Percentiles rank a stretch among this genome's conserved stretches.
These are phyloP conservation scores for Thelonectria discophora DNA, from an alignment of 2,329 filamentous ascomycete species.

Conservation along the genomic window DNA sequence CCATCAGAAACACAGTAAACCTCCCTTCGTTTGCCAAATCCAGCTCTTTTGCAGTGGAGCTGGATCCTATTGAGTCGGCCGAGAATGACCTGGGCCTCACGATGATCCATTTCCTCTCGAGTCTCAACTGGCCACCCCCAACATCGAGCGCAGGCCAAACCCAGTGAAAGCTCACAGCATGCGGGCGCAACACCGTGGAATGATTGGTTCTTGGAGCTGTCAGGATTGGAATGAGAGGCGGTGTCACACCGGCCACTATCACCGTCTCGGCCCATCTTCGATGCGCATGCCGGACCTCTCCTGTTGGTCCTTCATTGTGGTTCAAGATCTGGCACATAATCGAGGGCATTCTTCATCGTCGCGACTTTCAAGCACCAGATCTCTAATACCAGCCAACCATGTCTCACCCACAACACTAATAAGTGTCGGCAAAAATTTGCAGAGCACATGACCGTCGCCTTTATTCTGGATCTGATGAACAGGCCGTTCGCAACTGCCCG, in stretches of 20 bases:
- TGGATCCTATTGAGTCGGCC: constrained; percentile 22
- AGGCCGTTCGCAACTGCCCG: constrained; percentile 2
- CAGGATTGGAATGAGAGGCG: constrained; percentile 23
- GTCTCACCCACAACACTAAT: constrained; percentile 18
- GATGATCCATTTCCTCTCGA: constrained; percentile 21
- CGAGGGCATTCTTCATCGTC: constrained; percentile 21
- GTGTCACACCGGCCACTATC: constrained; percentile 31
- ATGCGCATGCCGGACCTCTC: constrained; percentile 30
- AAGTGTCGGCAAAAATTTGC: constrained; percentile 17
- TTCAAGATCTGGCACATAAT: constrained; percentile 36
- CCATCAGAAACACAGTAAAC: constrained; percentile 18
- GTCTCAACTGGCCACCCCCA: constrained; percentile 14
- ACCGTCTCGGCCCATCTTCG: constrained; percentile 33
- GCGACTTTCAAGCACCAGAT: constrained; percentile 23
- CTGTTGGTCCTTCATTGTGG: constrained; percentile 24
- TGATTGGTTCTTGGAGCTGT: constrained; percentile 28
- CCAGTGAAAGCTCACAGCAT: constrained; percentile 12
- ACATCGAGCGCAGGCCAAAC: constrained; percentile 9
- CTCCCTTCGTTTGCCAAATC: too few relatives aligned
- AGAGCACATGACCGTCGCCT: neutral
- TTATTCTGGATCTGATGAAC: neutral
- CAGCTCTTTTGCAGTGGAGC: constrained; percentile 19
- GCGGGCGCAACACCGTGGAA: constrained; percentile 18
- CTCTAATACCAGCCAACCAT: constrained; percentile 19
- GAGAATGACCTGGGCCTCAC: constrained; percentile 33